Base-by-base conservation (phyloP, 2,329 filamentous ascomycete genomes). In the Sclerotinia minor region DNA sequence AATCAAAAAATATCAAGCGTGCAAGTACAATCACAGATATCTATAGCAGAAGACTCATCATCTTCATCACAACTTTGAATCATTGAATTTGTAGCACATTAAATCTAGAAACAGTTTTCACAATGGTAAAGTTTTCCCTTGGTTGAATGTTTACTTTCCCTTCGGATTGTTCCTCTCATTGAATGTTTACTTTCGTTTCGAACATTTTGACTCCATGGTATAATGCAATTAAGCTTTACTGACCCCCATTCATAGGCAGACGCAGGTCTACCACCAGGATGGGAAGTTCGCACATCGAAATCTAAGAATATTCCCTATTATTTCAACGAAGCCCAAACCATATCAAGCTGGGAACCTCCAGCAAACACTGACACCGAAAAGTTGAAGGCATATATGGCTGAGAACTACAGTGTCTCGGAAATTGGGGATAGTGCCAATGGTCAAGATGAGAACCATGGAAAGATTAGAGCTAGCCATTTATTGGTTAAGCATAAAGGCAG, bases 281-380 rank as follows among this genome's bases (percentile, higher is more conserved):
- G 94, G 94, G 95, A 98, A 82, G 92, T 99, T 77, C 92, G 95
- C 79, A 92, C 96, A 82, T 97, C 92, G 80, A 96, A 97, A 83
- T 96, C 92, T 80, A 98, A 97, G 84, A 96, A 96, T 81, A 90
- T 98, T 47, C 95, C 95, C 49, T 99, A 99, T 84, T 99, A 98
- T 84, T 98, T 97, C 89, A 96, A 97, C 81, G 83, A 90, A 57
- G 82, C 81, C 73, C 92, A 92, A 71, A 94, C 94, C 79, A 88
- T 92, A 78, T 98, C 95, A 71, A 88, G 92, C 81, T 99, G 95
- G 95, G 95, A 98, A 78, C 94, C 95, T 3, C 95, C 95, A 11
- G 79, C 86, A 55, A 92, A 89, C 72, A 95, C 94, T 74, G 92
- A 99, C 81, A 91, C 91, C 68, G 93, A 97, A 75, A 92, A 91